Evolutionary conservation across 345 rosid genomes (phyloP).

Genomic region (Citrus inodora): DNA sequence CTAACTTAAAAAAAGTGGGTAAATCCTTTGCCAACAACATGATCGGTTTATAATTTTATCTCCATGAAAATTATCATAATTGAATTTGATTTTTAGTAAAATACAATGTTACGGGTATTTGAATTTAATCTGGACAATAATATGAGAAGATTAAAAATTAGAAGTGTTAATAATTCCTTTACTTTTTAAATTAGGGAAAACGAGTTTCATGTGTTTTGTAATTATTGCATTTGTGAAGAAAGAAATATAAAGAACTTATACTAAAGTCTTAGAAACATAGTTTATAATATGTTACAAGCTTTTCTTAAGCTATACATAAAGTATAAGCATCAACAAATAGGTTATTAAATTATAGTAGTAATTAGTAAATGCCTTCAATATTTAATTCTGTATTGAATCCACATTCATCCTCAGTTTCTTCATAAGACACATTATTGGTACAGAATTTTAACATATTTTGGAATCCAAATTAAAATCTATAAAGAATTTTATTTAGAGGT

Average conservation of each 20-base stretch:
- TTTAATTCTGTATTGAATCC: background rate
- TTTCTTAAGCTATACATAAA: background rate
- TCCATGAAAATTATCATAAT: background rate
- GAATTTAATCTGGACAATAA: background rate
- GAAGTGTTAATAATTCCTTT: background rate
- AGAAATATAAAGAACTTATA: background rate
- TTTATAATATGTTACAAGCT: background rate
- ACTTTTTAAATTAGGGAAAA: background rate
- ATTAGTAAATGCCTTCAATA: too few relatives aligned
- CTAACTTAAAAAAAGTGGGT: too few relatives aligned
- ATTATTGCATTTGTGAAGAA: background rate
- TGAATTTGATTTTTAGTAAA: background rate
- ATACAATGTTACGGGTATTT: background rate
- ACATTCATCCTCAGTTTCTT: background rate
- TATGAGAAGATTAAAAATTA: background rate
- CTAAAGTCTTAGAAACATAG: background rate
- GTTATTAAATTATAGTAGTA: background rate
- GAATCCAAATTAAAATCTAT: background rate
- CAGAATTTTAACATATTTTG: background rate
- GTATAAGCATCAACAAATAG: too few relatives aligned
- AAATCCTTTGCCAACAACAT: background rate
- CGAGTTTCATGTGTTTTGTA: background rate
- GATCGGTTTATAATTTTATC: background rate
- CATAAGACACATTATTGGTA: background rate
- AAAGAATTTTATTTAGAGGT: background rate